Base-by-base conservation (phyloP, 306 rosid genomes). In the Vigna mungo region DNA sequence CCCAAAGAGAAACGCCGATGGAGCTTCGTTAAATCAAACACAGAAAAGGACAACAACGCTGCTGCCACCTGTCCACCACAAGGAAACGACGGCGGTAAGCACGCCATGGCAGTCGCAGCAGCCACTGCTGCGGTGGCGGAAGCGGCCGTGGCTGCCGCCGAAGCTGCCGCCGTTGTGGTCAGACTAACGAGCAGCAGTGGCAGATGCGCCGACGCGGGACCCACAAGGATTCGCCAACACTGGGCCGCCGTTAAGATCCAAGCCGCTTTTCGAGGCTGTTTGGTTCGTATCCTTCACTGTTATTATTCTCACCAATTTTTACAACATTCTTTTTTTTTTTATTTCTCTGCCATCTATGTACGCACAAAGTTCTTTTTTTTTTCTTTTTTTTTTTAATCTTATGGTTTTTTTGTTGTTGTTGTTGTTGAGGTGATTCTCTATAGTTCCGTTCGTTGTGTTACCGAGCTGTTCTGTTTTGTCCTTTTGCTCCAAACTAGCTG, bases 211-310 rank as follows among this genome's bases (percentile, higher is more conserved):
- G 54, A n/a, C 16, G 32, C 41, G 20, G 79, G 76, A 0, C 41
- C 76, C 71, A 10, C 73, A 18, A 81, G 71, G 58, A 47, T 64
- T 59, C 88, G 87, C 0, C 86, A 86, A 36, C 89, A 85, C 52
- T 88, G 87, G 89, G 98, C 98, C 0, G 97, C 96, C 30, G 68
- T 88, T 36, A 90, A 78, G 82, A 94, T 94, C 76, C 98, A 94
- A 72, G 86, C 97, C 32, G 96, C 98, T 53, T 94, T 92, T 77
- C 94, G 96, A 1, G 93, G 95, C 78, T 85, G 88, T 65, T 74
- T 94, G 97, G 98, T 94, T 70, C 5, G 96, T 86, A 9, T 80
- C 21, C 34, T 18, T 15, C 3, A 1, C 9, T 51, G 15, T 46
- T 55, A 5, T 46, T 39, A 6, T 3, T 14, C 41, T 27, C 39